phyloP scores from a whole-genome alignment of 352 stramenopile genomes.

The Achlya hypogyna region DNA sequence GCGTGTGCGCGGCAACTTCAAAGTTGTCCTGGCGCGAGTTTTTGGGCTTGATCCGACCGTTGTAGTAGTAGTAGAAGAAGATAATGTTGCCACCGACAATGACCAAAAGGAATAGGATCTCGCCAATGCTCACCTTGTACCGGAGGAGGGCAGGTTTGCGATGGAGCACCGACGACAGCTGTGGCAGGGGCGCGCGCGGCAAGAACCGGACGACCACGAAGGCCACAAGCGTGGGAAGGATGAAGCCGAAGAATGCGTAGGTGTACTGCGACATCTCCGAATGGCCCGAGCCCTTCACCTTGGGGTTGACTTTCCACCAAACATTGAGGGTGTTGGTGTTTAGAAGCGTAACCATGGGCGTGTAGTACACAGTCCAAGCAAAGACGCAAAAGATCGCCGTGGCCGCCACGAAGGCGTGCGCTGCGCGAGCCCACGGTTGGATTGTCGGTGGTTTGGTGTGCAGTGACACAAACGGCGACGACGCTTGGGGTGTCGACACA shows the following conservation, averaged over 20 bases:
- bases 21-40: not conserved
- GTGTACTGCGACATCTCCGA: not conserved
- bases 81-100: constrained; percentile 39
- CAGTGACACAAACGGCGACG: not conserved
- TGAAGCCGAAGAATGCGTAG: not conserved
- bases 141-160: not conserved
- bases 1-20: constrained; percentile 20
- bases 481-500: not conserved
- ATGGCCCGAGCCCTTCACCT: too few species aligned
- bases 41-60: not conserved
- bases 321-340: too few species aligned
- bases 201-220: not conserved
- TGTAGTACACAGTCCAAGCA: too few species aligned
- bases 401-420: not conserved
- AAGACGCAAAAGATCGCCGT: too few species aligned
- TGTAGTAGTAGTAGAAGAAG: constrained; percentile 41
- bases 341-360: too few species aligned
- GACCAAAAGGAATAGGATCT: constrained; percentile 41
- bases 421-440: not conserved
- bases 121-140: constrained; percentile 31
- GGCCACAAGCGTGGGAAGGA: not conserved
- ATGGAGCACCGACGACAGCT: not conserved
- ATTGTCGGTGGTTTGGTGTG: not conserved
- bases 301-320: too few species aligned
- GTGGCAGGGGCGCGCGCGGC: not conserved